Conservation (phyloP, 225 moss, liverwort and hornwort species). For the Polytrichum formosum region DNA sequence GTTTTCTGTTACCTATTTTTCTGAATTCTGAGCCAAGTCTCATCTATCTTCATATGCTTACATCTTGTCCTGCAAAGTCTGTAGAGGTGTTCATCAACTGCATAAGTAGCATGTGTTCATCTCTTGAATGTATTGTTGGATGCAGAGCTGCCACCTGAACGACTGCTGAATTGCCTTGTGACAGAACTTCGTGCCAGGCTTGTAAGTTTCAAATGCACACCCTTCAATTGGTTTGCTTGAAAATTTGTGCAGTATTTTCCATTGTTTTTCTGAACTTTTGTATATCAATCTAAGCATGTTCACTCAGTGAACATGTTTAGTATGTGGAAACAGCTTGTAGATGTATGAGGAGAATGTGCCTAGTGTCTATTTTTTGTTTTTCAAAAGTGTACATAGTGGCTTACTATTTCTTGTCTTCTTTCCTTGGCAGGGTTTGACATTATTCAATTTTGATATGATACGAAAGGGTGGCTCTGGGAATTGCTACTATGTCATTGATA, state of each 20-base stretch:
- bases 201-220: conserved; percentile 16
- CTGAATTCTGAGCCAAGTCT: too few relatives aligned
- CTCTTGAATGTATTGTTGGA: conserved; percentile 8
- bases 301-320: too few relatives aligned
- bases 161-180: conserved; percentile 43
- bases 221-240: too few relatives aligned
- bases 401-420: conserved; percentile 1
- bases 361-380: neutral
- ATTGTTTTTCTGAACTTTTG: too few relatives aligned
- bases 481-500: conserved; percentile 55
- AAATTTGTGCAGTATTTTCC: too few relatives aligned
- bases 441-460: conserved; percentile 56
- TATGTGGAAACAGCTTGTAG: neutral
- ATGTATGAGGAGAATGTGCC: conserved; percentile 2
- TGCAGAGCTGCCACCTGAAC: conserved; percentile 45
- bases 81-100: neutral
- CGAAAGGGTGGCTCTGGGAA: conserved; percentile 47
- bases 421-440: conserved; percentile 39
- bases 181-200: conserved; percentile 43
- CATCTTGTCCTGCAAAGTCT: neutral
- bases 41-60: neutral
- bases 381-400: conserved; percentile 1
- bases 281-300: too few relatives aligned
- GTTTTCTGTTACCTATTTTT: neutral
- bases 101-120: too few relatives aligned